A percentile compares a stretch with the other conserved stretches of the same genome.
phyloP scores from a whole-genome alignment of 2,329 filamentous ascomycete genomes.

The Aspergillus neoniger region DNA sequence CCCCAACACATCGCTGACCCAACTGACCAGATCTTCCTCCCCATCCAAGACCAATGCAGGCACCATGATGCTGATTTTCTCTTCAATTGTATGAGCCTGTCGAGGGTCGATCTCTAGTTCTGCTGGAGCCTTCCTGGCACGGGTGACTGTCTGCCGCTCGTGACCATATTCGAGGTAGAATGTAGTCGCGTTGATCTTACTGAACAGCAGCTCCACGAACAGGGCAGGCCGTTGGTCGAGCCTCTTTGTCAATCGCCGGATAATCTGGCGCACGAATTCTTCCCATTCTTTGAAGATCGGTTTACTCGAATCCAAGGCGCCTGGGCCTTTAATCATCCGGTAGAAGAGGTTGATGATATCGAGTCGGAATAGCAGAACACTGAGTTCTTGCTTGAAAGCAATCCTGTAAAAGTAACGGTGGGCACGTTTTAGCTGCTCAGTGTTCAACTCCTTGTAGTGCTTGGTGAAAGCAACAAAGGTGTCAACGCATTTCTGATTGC shows the following conservation, averaged over 20 bases:
- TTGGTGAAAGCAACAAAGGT: constrained; percentile 80
- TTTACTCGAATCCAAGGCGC: constrained; percentile 68
- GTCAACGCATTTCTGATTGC: constrained; percentile 80
- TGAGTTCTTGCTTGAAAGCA: constrained; percentile 92
- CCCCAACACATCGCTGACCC: constrained; percentile 73
- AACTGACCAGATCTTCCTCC: constrained; percentile 72
- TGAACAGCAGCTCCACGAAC: constrained; percentile 90
- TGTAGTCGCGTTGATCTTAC: constrained; percentile 79
- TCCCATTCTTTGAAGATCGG: constrained; percentile 85
- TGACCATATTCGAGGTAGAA: constrained; percentile 90
- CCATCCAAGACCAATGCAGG: constrained; percentile 78
- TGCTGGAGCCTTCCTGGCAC: constrained; percentile 69
- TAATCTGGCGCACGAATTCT: constrained; percentile 79
- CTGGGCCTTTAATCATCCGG: constrained; percentile 86
- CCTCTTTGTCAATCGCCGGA: constrained; percentile 80
- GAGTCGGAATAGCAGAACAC: constrained; percentile 82
- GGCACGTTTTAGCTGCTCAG: constrained; percentile 81
- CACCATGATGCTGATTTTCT: constrained; percentile 78
- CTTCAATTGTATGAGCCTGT: constrained; percentile 62
- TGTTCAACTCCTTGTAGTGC: constrained; percentile 77
- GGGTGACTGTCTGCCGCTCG: constrained; percentile 71
- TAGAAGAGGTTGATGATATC: constrained; percentile 89
- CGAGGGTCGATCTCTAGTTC: constrained; percentile 80
- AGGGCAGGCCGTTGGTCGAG: constrained; percentile 82
- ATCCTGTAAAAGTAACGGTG: constrained; percentile 94